phyloP scores from a whole-genome alignment of 331 rosid genomes.

The Quercus phellos region DNA sequence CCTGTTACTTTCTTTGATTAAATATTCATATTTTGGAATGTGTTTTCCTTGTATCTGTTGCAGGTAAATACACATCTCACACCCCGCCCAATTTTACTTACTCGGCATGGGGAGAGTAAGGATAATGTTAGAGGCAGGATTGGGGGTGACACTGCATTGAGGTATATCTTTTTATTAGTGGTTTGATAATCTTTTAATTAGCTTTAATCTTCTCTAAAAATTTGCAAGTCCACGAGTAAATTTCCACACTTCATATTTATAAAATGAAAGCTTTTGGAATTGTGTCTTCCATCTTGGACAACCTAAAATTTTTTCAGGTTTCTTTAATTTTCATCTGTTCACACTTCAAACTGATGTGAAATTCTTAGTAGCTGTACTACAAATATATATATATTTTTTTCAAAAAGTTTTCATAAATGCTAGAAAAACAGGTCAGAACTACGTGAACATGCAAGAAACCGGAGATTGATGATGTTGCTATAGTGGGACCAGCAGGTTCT shows the following conservation, averaged over 20 bases:
- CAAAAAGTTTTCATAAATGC: neutral
- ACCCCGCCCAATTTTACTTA: slow-evolving; percentile 95
- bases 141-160: slow-evolving; percentile 83
- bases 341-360: neutral
- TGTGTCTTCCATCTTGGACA: neutral
- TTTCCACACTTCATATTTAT: neutral
- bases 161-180: slow-evolving; percentile 38
- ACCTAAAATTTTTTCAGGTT: neutral
- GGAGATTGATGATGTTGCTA: neutral
- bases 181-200: neutral
- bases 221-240: neutral
- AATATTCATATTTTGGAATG: slow-evolving; percentile 11
- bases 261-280: neutral
- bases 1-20: neutral
- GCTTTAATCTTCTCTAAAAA: neutral
- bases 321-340: neutral
- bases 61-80: slow-evolving; percentile 98
- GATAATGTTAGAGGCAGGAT: slow-evolving; percentile 95
- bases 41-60: slow-evolving; percentile 16
- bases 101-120: slow-evolving; percentile 96
- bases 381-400: neutral
- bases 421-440: neutral
- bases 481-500: neutral
- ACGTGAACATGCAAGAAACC: neutral
- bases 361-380: neutral